These are phyloP conservation scores for Saccharomycopsis vini DNA, from an alignment of 805 yeast species.

Conservation along the genomic window DNA sequence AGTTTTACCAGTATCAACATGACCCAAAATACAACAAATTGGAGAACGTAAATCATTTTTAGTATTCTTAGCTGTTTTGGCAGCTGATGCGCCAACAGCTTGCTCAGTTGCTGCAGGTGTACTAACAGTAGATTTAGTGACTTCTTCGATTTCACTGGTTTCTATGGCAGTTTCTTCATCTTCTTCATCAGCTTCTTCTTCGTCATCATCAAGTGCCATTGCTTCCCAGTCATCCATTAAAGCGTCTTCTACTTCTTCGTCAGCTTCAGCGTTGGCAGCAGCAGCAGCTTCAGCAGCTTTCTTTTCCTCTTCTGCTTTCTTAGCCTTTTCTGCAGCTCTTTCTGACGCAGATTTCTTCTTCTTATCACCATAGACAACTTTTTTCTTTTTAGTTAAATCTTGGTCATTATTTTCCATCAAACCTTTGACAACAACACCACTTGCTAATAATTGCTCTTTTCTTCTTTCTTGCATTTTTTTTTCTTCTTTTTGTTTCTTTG, in stretches of 20 bases:
- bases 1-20: constrained; percentile 99
- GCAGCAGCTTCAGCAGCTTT: constrained; percentile 20
- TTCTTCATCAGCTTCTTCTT: constrained; percentile 29
- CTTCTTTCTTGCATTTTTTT: constrained; percentile 80
- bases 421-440: constrained; percentile 64
- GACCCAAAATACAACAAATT: constrained; percentile 97
- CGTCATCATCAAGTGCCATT: constrained; percentile 52
- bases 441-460: constrained; percentile 70
- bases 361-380: constrained; percentile 62
- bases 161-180: constrained; percentile 15
- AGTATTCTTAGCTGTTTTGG: constrained; percentile 30
- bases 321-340: constrained; percentile 18
- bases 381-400: constrained; percentile 42
- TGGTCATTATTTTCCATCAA: constrained; percentile 32
- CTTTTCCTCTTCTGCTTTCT: constrained; percentile 25
- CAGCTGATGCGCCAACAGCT: constrained; percentile 24
- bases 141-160: constrained; percentile 12
- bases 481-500: constrained; percentile 93
- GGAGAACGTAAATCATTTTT: constrained; percentile 84
- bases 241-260: constrained; percentile 41
- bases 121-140: constrained; percentile 22
- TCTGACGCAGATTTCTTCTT: constrained; percentile 39
- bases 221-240: constrained; percentile 84
- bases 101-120: constrained; percentile 26
- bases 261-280: constrained; percentile 24